phyloP scores from a whole-genome alignment of 2,329 filamentous ascomycete species.

The Claviceps sp. region DNA sequence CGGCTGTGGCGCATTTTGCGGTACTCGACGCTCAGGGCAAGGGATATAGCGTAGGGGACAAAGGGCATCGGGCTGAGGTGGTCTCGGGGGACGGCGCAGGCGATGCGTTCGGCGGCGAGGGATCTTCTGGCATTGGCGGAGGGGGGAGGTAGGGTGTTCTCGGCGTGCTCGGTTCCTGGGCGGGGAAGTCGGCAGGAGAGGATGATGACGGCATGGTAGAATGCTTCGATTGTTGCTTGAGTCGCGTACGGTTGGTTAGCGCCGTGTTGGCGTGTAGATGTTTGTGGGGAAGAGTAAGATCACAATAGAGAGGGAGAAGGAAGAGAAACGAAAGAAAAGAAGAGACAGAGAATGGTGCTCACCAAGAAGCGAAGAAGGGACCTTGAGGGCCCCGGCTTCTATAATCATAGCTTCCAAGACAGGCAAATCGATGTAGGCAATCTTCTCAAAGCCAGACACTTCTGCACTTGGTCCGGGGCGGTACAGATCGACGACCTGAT shows the following conservation, averaged over 20 bases:
- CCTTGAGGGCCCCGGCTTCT: constrained; percentile 35
- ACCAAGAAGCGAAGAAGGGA: constrained; percentile 37
- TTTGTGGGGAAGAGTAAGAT: no score
- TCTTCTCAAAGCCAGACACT: constrained; percentile 26
- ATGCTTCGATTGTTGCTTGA: constrained; percentile 46
- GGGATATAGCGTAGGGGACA: constrained; percentile 46
- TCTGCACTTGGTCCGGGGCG: constrained; percentile 34
- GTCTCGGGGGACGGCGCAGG: constrained; percentile 38
- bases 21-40: constrained; percentile 48
- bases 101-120: constrained; percentile 43
- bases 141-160: constrained; percentile 29
- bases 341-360: constrained; percentile 9
- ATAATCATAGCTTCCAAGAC: constrained; percentile 45
- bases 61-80: constrained; percentile 41
- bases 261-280: no score
- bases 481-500: constrained; percentile 47
- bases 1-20: constrained; percentile 50
- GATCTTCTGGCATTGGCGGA: constrained; percentile 43
- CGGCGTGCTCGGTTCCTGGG: constrained; percentile 24
- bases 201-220: constrained; percentile 52
- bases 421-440: constrained; percentile 37
- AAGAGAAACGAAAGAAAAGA: not conserved
- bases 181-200: constrained; percentile 43
- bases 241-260: not conserved
- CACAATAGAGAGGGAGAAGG: not conserved